Evolutionary conservation across 2,329 filamentous ascomycete species (phyloP).

Genomic region (Aspergillus versicolor): DNA sequence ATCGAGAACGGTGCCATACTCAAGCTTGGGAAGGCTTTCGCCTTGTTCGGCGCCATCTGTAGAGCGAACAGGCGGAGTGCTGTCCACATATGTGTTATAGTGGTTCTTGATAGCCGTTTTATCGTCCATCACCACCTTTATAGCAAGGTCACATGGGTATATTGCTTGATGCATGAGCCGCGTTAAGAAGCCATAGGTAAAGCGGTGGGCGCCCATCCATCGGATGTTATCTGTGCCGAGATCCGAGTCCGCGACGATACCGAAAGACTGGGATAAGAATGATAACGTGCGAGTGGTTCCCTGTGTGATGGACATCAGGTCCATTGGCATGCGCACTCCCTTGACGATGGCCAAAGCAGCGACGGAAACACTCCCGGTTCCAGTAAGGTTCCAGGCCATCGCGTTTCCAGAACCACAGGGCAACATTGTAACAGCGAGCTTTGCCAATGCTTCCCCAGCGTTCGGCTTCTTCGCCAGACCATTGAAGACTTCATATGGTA

Average conservation of each 20-base stretch:
- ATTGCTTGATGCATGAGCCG: constrained; percentile 72
- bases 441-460: constrained; percentile 69
- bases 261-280: constrained; percentile 86
- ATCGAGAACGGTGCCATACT: constrained; percentile 78
- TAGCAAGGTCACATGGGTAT: constrained; percentile 85
- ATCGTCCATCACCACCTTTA: constrained; percentile 76
- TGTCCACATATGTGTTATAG: constrained; percentile 57
- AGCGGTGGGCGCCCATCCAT: constrained; percentile 87
- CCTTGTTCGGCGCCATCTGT: constrained; percentile 39
- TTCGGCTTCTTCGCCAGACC: constrained; percentile 76
- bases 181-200: constrained; percentile 79
- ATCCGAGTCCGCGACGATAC: constrained; percentile 87
- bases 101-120: constrained; percentile 73
- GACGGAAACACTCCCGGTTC: constrained; percentile 70
- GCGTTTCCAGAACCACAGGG: constrained; percentile 95
- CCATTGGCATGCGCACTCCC: constrained; percentile 77
- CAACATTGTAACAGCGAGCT: constrained; percentile 79
- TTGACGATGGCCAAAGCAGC: constrained; percentile 86
- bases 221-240: constrained; percentile 85
- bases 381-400: constrained; percentile 85
- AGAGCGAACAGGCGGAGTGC: constrained; percentile 22
- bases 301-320: constrained; percentile 85
- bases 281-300: constrained; percentile 72
- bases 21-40: constrained; percentile 67
- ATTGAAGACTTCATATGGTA: constrained; percentile 93